Evolutionary conservation across 176 grass and related monocot species (phyloP).

Genomic region (Carex parvula): DNA sequence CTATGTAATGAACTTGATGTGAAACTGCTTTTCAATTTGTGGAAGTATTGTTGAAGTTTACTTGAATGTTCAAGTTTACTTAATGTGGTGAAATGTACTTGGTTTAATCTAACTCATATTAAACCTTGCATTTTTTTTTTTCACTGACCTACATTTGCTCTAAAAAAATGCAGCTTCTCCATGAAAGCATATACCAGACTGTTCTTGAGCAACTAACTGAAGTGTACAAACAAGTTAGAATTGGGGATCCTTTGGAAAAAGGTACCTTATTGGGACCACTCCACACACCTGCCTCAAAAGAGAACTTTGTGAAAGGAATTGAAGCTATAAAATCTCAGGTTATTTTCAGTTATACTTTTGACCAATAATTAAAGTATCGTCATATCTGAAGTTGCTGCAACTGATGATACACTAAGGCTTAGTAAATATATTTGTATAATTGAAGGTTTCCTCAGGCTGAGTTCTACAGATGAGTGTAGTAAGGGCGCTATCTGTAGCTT

Average conservation of each 20-base stretch:
- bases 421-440: neutral
- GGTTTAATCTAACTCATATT: neutral
- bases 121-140: slow-evolving; percentile 2
- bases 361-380: neutral
- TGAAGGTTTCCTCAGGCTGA: slow-evolving; percentile 3
- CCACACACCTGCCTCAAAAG: slow-evolving; percentile 81
- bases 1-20: slow-evolving; percentile 10
- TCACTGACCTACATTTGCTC: neutral
- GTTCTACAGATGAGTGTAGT: neutral
- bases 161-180: slow-evolving; percentile 61
- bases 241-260: slow-evolving; percentile 88
- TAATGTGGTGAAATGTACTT: neutral
- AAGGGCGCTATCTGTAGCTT: neutral
- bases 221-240: slow-evolving; percentile 95
- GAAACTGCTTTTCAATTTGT: slow-evolving; percentile 23
- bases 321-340: slow-evolving; percentile 83
- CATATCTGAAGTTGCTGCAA: neutral
- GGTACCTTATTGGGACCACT: slow-evolving; percentile 87
- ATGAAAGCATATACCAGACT: slow-evolving; percentile 83
- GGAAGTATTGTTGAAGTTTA: neutral
- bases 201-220: slow-evolving; percentile 88
- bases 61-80: neutral
- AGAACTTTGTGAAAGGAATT: slow-evolving; percentile 79
- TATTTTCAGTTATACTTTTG: slow-evolving; percentile 16
- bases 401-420: neutral